Conservation (phyloP, 805 yeast genomes). For the Saccharomyces kudriavzevii region DNA sequence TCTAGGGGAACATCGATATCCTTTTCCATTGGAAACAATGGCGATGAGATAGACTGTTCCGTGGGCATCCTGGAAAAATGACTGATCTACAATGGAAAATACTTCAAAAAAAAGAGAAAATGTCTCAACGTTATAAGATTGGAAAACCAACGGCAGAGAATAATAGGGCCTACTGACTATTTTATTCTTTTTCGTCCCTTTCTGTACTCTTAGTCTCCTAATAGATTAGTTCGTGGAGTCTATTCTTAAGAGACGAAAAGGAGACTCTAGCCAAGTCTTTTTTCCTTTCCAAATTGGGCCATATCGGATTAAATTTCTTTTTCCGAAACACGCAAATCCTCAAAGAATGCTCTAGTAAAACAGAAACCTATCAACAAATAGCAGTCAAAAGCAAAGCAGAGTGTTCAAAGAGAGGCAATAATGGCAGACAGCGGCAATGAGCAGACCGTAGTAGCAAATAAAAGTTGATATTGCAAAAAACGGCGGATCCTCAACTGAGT, state of each 20-base stretch:
- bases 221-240: background rate
- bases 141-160: background rate
- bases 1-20: slow-evolving; percentile 36
- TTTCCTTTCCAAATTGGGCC: background rate
- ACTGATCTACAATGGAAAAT: background rate
- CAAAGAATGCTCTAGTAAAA: background rate
- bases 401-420: background rate
- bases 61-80: slow-evolving; percentile 6
- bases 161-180: background rate
- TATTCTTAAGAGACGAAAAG: background rate
- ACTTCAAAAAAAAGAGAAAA: background rate
- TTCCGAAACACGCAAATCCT: background rate
- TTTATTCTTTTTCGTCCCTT: background rate
- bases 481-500: too few species aligned
- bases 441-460: too few species aligned
- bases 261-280: background rate
- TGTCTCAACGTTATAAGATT: background rate
- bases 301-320: background rate
- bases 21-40: slow-evolving; percentile 46
- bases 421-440: too few species aligned
- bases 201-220: background rate
- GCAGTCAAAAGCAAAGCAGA: too few species aligned
- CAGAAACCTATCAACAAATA: background rate
- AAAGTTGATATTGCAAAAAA: too few species aligned
- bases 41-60: slow-evolving; percentile 30